phyloP scores from a whole-genome alignment of 2,329 filamentous ascomycete genomes.

The Endocalyx cinctus region DNA sequence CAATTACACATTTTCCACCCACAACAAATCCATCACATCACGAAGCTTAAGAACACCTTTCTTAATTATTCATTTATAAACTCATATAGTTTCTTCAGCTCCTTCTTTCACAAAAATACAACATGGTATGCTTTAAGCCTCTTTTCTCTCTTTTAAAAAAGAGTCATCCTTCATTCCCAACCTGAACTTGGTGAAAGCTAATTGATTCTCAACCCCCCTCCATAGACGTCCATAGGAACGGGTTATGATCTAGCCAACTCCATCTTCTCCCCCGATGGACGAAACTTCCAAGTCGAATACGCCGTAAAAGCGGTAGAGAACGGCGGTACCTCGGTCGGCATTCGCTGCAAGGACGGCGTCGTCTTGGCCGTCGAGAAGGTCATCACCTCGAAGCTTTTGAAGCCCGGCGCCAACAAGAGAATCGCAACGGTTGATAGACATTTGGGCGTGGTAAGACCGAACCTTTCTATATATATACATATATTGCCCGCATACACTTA shows the following conservation, averaged over 20 bases:
- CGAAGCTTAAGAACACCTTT: too few species aligned
- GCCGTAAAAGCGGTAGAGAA: constrained; percentile 98
- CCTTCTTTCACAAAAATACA: constrained; percentile 6
- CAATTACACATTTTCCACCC: too few species aligned
- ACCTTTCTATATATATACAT: too few species aligned
- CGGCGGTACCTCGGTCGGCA: constrained; percentile 91
- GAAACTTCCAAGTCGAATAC: constrained; percentile 99
- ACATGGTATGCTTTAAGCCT: constrained; percentile 13
- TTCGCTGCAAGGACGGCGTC: constrained; percentile 94
- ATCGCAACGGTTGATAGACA: constrained; percentile 94
- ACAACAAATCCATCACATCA: too few species aligned
- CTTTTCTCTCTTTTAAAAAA: too few species aligned
- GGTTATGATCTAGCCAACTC: constrained; percentile 99
- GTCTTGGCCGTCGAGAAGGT: constrained; percentile 97
- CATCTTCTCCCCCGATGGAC: constrained; percentile 97
- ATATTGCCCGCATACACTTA: too few species aligned
- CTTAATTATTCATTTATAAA: too few species aligned
- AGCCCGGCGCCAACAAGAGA: constrained; percentile 92
- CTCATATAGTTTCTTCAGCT: too few species aligned
- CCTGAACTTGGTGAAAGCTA: background rate
- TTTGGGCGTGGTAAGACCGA: constrained; percentile 74
- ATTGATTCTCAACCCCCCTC: constrained; percentile 5
- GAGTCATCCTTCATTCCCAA: too few species aligned
- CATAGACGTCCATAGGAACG: constrained; percentile 96
- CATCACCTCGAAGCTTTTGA: constrained; percentile 89